Base-by-base conservation (phyloP, 495 filamentous ascomycete genomes). In the Talaromyces adpressus region DNA sequence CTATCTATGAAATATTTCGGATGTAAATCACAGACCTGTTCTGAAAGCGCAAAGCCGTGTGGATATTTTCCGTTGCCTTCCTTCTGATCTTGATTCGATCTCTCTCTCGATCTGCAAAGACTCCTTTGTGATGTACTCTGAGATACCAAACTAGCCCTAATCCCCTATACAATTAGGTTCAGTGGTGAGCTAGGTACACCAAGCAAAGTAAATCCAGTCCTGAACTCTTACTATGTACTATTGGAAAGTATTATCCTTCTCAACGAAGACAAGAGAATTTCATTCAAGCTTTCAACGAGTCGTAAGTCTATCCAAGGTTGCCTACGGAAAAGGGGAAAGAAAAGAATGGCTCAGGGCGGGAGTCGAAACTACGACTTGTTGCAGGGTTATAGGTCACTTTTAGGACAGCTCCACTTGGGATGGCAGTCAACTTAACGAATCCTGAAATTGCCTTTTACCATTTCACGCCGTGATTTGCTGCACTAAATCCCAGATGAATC, bases 61-160 rank as follows among this genome's bases (percentile, higher is more conserved):
- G 85, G 92, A 96, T 77, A 88, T 91, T 89, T 41, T 95, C 91
- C 92, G 92, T 96, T 97, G 92, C 92, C 92, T 96, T 97, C 92
- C 92, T 96, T 95, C 92, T 97, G 92, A 81, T 74, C 29, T 60
- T 60, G 30, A 60, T 32, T 18, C 25, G 27, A 41, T 45, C 3
- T 58, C 27, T 34, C 6, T 18, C 20, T 14, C 32, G 0, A 36
- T 29, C 14, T 45, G 58, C 58, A 25, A 29, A 56, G 34, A 57
- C 14, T 27, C 2, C 53, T 57, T 41, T 1, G 8, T 59, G 57
- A 41, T 29, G 29, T 30, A 30, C 6, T 30, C 29, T 30, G 29
- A 30, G 29, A 6, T 6, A 7, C 6, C 29, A 30, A 5, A 7
- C 6, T 30, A 12, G 32, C 32, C 9, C 11, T 36, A 36, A 36